These are phyloP conservation scores for Rhizomucor pusillus DNA, from an alignment of 371 early-diverging fungal genomes.

Conservation along the genomic window DNA sequence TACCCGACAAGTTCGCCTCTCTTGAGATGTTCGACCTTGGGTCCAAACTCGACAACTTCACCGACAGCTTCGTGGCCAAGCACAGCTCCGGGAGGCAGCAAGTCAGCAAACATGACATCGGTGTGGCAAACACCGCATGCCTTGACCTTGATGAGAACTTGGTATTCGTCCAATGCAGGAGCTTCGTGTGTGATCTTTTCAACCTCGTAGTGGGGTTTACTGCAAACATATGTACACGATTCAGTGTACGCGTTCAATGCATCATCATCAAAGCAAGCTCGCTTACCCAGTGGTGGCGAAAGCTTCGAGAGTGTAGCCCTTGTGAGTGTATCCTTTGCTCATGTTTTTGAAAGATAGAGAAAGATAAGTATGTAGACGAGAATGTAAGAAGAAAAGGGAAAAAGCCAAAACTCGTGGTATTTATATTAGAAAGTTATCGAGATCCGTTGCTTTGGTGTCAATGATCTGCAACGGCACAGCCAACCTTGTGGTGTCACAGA, in stretches of 20 bases:
- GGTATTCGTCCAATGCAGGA: conserved; percentile 12
- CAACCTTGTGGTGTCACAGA: no score
- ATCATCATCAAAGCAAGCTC: no score
- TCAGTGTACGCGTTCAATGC: no score
- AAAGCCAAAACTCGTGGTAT: no score
- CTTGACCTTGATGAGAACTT: conserved; percentile 40
- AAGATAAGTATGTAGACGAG: no score
- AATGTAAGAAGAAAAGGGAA: no score
- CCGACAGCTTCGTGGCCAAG: conserved; percentile 57
- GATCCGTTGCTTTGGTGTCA: no score
- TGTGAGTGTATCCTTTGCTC: neutral
- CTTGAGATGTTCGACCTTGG: conserved; percentile 36
- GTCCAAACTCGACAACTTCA: conserved; percentile 37
- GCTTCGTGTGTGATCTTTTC: conserved; percentile 14
- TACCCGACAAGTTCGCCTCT: conserved; percentile 54
- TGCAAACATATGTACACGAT: neutral
- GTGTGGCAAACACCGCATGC: conserved; percentile 59
- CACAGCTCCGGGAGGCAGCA: conserved; percentile 12
- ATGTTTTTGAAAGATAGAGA: neutral
- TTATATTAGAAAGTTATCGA: no score
- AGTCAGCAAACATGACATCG: conserved; percentile 31
- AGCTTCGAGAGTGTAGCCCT: conserved; percentile 12
- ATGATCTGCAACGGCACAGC: no score
- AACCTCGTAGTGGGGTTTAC: conserved; percentile 13
- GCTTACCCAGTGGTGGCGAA: conserved; percentile 15